These are phyloP conservation scores for Pleurozium schreberi DNA, from an alignment of 225 moss, liverwort and hornwort species.

Conservation along the genomic window DNA sequence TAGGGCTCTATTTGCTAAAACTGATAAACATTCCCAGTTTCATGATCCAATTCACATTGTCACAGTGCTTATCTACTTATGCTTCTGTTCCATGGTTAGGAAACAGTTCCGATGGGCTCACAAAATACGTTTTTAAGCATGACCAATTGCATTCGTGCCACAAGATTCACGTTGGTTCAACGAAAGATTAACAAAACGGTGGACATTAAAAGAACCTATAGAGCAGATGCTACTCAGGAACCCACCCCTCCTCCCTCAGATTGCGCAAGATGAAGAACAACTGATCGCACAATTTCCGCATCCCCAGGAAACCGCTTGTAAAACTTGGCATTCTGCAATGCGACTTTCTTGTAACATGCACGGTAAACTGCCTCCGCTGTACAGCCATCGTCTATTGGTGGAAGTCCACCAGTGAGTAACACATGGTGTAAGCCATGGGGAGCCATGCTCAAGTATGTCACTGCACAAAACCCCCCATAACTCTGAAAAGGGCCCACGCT, in stretches of 20 bases:
- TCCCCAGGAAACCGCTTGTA: constrained; percentile 80
- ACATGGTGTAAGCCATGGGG: constrained; percentile 70
- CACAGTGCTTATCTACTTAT: not conserved
- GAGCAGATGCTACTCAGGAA: not conserved
- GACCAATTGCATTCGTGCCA: not conserved
- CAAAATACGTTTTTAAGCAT: not conserved
- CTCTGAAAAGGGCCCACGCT: constrained; percentile 52
- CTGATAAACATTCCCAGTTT: not conserved
- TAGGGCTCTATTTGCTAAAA: not conserved
- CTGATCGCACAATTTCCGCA: constrained; percentile 55
- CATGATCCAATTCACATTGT: not conserved
- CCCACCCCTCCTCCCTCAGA: constrained; percentile 84
- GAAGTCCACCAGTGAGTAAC: constrained; percentile 85
- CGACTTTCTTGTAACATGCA: constrained; percentile 69
- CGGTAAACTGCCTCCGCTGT: constrained; percentile 75
- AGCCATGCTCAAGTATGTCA: constrained; percentile 90
- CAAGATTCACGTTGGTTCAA: not conserved
- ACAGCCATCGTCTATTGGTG: constrained; percentile 74
- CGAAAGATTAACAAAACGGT: not conserved
- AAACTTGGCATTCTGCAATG: constrained; percentile 70
- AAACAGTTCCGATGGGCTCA: not conserved
- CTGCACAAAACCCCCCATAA: constrained; percentile 91
- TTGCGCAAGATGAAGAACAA: constrained; percentile 59
- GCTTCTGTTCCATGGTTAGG: not conserved
- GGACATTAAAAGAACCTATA: not conserved